A percentile compares a stretch with the other conserved stretches of the same genome.
Conservation (phyloP, 2,329 filamentous ascomycete species). For the Xylariaceae sp. region DNA sequence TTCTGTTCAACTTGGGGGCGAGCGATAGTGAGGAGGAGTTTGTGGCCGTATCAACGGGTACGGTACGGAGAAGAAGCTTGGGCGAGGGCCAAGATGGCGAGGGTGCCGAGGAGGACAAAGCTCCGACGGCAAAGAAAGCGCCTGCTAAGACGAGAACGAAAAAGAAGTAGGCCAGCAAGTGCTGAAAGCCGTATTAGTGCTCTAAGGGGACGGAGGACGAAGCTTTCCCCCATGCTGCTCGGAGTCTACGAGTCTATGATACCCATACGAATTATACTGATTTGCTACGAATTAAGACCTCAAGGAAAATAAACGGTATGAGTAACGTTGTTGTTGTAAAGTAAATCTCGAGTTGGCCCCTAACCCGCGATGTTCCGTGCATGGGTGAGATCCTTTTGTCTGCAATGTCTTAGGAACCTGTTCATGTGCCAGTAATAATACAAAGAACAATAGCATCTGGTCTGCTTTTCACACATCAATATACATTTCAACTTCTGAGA, state of each 20-base stretch:
- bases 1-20: conserved; percentile 86
- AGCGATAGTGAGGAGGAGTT: conserved; percentile 95
- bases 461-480: too few relatives aligned
- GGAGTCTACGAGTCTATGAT: not conserved
- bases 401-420: too few relatives aligned
- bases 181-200: not conserved
- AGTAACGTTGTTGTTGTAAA: too few relatives aligned
- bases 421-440: too few relatives aligned
- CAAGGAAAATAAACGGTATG: too few relatives aligned
- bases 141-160: conserved; percentile 37
- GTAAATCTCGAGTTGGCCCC: too few relatives aligned
- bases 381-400: too few relatives aligned
- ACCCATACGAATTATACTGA: not conserved
- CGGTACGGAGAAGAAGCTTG: conserved; percentile 80
- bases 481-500: too few relatives aligned
- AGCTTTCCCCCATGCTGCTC: not conserved
- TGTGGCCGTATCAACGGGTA: conserved; percentile 63
- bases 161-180: conserved; percentile 32
- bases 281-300: too few relatives aligned
- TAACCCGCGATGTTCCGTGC: too few relatives aligned
- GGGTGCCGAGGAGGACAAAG: conserved; percentile 37
- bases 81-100: conserved; percentile 64
- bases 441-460: too few relatives aligned
- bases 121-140: conserved; percentile 29
- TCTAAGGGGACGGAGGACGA: not conserved